Evolutionary conservation across 2,329 filamentous ascomycete genomes (phyloP), one percentile per base, ranked within the genome.

Genomic region (Colletotrichum destructivum): DNA sequence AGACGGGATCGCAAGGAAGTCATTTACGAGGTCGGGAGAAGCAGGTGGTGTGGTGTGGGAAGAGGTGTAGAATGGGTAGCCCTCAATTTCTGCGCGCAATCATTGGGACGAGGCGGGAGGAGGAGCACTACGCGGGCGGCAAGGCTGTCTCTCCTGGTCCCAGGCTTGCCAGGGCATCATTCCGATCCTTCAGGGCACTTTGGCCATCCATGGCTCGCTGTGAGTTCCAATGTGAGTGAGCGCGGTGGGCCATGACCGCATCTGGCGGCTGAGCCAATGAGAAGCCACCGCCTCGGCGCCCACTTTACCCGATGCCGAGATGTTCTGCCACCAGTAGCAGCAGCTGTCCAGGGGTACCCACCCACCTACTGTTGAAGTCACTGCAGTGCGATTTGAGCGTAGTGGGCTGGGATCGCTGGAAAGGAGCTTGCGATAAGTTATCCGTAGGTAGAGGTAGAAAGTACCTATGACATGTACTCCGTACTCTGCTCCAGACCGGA

Each of bases 21-120:
- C 55, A 70, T 72, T 71, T 62, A 70, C 44, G 31, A 47, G 49
- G 44, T 55, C n/a, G 49, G 35, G 40, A 18, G 23, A 57, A 46
- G 15, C 12, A 13, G 56, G 49, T 62, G 60, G 69, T 72, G 65
- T 63, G 56, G 61, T 64, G 54, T 66, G 69, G 64, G 64, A 59
- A 23, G 51, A 62, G 61, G 61, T 65, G 61, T 46, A 71, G 64
- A 44, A 62, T 11, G 52, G 44, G 46, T 47, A 73, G 65, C 69
- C 64, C 65, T 73, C 72, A 73, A 73, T 73, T 73, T 73, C 72
- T 73, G 72, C 72, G 69, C 72, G 61, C 52, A 69, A 61, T 60
- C 57, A 11, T 55, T 73, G 64, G 68, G 73, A 73, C 67, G 67
- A 73, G 73, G 67, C 63, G 67, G 73, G 71, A 73, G 64, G 71